A percentile compares a stretch with the other conserved stretches of the same genome.
Evolutionary conservation across 495 filamentous ascomycete species (phyloP).

Genomic region (Acidomyces sp.): DNA sequence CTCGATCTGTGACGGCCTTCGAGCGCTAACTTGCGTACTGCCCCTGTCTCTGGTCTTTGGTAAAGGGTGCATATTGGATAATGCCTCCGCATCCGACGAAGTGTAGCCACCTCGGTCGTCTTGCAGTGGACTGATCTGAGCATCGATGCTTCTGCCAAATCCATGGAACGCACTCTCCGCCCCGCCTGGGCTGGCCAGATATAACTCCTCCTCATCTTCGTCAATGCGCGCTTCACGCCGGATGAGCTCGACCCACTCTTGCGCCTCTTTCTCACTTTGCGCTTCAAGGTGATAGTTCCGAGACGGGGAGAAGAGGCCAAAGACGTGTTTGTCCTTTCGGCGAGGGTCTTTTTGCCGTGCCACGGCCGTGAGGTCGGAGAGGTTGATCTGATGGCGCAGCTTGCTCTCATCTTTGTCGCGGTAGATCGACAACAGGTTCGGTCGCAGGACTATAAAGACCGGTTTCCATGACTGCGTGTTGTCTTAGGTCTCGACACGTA

Average conservation of each 20-base stretch:
- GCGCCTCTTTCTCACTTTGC: constrained; percentile 54
- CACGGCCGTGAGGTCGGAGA: constrained; percentile 84
- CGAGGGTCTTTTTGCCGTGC: constrained; percentile 78
- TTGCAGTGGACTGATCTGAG: constrained; percentile 7
- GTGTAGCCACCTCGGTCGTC: constrained; percentile 41
- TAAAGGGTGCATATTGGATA: constrained; percentile 1
- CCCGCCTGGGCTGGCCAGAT: constrained; percentile 47
- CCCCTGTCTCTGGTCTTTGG: constrained; percentile 9
- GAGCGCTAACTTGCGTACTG: constrained; percentile 14
- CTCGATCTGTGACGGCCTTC: constrained; percentile 41
- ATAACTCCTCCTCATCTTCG: constrained; percentile 71
- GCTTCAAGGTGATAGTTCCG: constrained; percentile 86
- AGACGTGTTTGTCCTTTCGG: constrained; percentile 63
- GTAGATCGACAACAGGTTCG: constrained; percentile 90
- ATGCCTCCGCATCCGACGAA: constrained; percentile 45
- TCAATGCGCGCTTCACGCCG: constrained; percentile 65
- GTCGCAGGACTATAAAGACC: constrained; percentile 79
- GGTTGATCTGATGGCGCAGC: constrained; percentile 70
- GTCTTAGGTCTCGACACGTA: constrained; percentile 4
- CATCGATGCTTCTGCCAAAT: constrained; percentile 28
- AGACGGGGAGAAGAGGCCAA: constrained; percentile 84
- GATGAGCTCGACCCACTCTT: constrained; percentile 79
- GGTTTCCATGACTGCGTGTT: constrained; percentile 63
- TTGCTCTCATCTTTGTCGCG: constrained; percentile 81
- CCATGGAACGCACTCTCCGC: constrained; percentile 26